Base-by-base conservation (phyloP, 495 filamentous ascomycete species). In the Saxophila tyrrhenica region DNA sequence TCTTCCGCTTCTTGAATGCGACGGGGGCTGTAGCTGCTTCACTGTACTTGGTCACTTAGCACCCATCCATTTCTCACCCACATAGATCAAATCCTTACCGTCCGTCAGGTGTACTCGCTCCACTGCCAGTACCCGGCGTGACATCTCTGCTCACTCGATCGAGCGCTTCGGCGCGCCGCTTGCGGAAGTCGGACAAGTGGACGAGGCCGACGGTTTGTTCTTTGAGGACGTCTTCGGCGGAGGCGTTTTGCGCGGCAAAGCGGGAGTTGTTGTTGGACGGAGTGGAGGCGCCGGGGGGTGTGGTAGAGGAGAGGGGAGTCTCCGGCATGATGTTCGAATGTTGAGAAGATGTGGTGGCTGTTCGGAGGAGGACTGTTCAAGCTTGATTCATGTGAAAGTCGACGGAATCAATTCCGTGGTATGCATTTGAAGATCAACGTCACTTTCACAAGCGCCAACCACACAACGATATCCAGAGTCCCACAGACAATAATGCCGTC, bases 121-220 rank as follows among this genome's bases (percentile, higher is more conserved):
- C 70, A 19, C 68, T 69, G 7, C 29, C 29, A 1, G 43, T 17
- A 57, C 69, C 71, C 50, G 75, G 72, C 54, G 71, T 73, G 60
- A 68, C 71, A 51, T 73, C 66, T 60, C 86, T 78, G 61, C 89
- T 85, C 65, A 90, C 91, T 64, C 88, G 86, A 69, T 97, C 92
- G 25, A 94, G 73, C 24, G 90, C 87, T 68, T 98, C 88, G 59
- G 89, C 91, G 68, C 92, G 89, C 39, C 92, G 83, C 70, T 98
- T 97, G 68, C 92, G 89, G 72, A 96, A 98, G 66, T 97, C 92
- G 60, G 83, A 86, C 39, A 96, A 81, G 52, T 87, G 78, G 42
- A 97, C 92, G 15, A 98, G 82, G 43, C 92, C 92, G 50, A 95
- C 89, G 1, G 92, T 98, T 65, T 89, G 85, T 39, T 84, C 88